These are phyloP conservation scores for Globisporangium cederbergense DNA, from an alignment of 352 stramenopile genomes.

Conservation along the genomic window DNA sequence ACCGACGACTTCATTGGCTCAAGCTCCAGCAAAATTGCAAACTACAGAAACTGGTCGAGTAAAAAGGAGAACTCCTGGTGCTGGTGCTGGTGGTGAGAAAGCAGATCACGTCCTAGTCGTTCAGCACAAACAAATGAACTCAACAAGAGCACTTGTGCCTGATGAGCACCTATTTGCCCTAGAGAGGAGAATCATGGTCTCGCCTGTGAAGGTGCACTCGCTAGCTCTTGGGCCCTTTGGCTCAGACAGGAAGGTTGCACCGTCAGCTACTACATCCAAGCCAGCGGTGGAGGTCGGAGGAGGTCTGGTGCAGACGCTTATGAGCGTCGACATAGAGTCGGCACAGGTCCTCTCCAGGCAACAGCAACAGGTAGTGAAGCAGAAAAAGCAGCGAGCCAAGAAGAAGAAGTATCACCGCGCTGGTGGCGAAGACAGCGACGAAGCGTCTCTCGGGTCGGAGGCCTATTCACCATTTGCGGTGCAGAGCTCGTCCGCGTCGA, in stretches of 20 bases:
- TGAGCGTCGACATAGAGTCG: slow-evolving; percentile 49
- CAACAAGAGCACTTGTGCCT: neutral
- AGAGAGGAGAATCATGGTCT: slow-evolving; percentile 1
- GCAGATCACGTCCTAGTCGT: no score
- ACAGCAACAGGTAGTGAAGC: neutral
- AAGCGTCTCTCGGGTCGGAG: slow-evolving; percentile 31
- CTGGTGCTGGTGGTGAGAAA: no score
- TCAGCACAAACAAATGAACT: no score
- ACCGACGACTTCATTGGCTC: neutral
- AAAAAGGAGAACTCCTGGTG: neutral
- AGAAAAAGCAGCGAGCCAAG: neutral
- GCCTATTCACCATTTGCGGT: slow-evolving; percentile 30
- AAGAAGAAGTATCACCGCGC: slow-evolving; percentile 1
- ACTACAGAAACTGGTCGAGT: neutral
- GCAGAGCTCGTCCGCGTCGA: neutral
- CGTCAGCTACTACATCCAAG: no score
- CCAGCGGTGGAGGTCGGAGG: no score
- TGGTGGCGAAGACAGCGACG: slow-evolving; percentile 1
- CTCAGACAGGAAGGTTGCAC: neutral
- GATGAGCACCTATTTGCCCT: neutral
- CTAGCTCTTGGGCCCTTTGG: neutral
- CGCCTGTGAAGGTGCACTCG: neutral
- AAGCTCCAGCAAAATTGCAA: neutral
- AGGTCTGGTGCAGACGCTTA: slow-evolving; percentile 32
- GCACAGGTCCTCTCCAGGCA: slow-evolving; percentile 17